phyloP scores from a whole-genome alignment of 2,329 filamentous ascomycete species.

The Alternaria sp. region DNA sequence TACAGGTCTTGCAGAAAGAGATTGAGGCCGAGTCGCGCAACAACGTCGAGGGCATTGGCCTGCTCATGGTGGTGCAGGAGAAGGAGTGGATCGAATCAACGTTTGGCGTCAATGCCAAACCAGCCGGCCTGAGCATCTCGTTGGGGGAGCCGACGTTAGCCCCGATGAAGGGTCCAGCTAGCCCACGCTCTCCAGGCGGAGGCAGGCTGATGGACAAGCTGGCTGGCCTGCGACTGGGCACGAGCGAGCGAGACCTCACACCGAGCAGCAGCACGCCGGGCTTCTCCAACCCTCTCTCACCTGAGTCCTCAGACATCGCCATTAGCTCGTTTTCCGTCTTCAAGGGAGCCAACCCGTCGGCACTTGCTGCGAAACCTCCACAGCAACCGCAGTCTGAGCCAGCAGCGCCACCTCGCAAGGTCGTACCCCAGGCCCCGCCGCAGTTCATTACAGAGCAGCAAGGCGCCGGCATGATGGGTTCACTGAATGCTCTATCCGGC shows the following conservation, averaged over 20 bases:
- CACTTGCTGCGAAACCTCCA: constrained; percentile 52
- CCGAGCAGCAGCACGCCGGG: constrained; percentile 46
- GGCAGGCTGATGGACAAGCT: constrained; percentile 79
- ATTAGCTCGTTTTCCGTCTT: constrained; percentile 67
- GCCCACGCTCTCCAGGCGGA: constrained; percentile 68
- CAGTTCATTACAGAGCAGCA: constrained; percentile 51
- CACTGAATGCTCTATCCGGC: constrained; percentile 53
- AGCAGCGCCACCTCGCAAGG: constrained; percentile 38
- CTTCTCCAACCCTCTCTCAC: constrained; percentile 62
- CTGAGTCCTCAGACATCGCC: constrained; percentile 68
- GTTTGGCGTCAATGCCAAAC: constrained; percentile 67
- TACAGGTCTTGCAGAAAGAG: constrained; percentile 77
- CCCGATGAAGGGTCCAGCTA: constrained; percentile 62
- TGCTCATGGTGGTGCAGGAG: constrained; percentile 84
- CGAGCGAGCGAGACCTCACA: constrained; percentile 69
- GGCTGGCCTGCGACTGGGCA: constrained; percentile 78
- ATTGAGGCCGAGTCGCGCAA: constrained; percentile 74
- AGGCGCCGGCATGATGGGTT: constrained; percentile 49
- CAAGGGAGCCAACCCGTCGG: constrained; percentile 54
- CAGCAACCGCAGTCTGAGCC: constrained; percentile 39
- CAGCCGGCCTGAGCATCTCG: constrained; percentile 48
- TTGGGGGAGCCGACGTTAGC: constrained; percentile 46
- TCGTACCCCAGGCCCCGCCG: constrained; percentile 44
- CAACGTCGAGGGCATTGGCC: constrained; percentile 81
- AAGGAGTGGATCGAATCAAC: constrained; percentile 84